Evolutionary conservation across 2,329 filamentous ascomycete species (phyloP).

Genomic region (Alternaria triticimaculans): DNA sequence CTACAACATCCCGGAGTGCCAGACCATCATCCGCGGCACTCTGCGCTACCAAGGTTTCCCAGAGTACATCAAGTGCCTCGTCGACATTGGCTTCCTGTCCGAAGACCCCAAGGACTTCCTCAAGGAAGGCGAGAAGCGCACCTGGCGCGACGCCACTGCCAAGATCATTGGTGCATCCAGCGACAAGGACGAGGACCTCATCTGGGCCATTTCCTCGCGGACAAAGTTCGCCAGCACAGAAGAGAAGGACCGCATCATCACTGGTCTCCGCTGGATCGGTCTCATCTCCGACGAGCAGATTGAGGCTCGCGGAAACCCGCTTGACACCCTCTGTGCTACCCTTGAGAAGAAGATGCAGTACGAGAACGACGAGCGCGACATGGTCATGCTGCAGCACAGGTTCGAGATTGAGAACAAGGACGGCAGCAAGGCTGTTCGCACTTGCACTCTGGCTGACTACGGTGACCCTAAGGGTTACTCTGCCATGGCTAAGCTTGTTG

Average conservation of each 20-base stretch:
- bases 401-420: slow-evolving; percentile 86
- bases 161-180: slow-evolving; percentile 75
- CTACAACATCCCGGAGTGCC: slow-evolving; percentile 89
- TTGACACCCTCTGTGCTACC: slow-evolving; percentile 89
- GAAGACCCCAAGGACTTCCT: slow-evolving; percentile 72
- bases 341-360: slow-evolving; percentile 93
- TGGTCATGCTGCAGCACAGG: slow-evolving; percentile 80
- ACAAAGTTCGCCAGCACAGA: slow-evolving; percentile 72
- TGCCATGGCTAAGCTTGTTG: slow-evolving; percentile 84
- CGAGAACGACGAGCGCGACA: slow-evolving; percentile 80
- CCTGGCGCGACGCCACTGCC: slow-evolving; percentile 86
- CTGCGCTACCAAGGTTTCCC: slow-evolving; percentile 90
- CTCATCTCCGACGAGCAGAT: slow-evolving; percentile 73
- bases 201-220: slow-evolving; percentile 76
- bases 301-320: slow-evolving; percentile 75
- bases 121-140: slow-evolving; percentile 63
- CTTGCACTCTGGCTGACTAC: slow-evolving; percentile 83
- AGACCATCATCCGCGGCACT: slow-evolving; percentile 85
- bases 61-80: slow-evolving; percentile 84
- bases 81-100: slow-evolving; percentile 87
- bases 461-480: slow-evolving; percentile 80
- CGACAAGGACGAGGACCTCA: slow-evolving; percentile 71
- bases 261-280: slow-evolving; percentile 75
- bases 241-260: slow-evolving; percentile 72
- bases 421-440: slow-evolving; percentile 76